phyloP scores from a whole-genome alignment of 768 basidiomycete genomes.

The Phlebiopsis gigantea region DNA sequence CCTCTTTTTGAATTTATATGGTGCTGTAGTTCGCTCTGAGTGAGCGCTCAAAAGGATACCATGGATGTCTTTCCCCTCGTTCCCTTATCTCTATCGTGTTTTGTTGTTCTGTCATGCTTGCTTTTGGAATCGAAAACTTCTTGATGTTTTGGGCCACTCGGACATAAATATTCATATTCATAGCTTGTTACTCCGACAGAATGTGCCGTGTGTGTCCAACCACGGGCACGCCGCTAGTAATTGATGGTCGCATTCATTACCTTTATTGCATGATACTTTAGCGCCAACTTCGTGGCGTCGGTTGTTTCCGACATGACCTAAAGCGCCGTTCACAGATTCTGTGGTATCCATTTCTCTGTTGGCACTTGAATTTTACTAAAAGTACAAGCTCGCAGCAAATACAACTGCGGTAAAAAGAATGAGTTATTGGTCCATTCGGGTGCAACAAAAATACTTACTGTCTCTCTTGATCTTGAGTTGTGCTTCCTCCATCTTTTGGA shows the following conservation, averaged over 20 bases:
- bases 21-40: background rate
- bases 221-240: no score
- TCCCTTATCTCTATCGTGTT: background rate
- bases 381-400: conserved; percentile 85
- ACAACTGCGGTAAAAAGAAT: conserved; percentile 49
- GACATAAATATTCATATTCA: background rate
- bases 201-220: no score
- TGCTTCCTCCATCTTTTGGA: conserved; percentile 97
- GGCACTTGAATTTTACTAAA: conserved; percentile 35
- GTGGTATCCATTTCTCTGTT: background rate
- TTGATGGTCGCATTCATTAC: no score
- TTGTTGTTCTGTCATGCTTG: conserved; percentile 5
- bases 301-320: no score
- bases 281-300: no score
- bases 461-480: conserved; percentile 94
- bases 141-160: background rate
- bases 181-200: no score
- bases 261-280: no score
- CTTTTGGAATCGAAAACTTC: background rate
- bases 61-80: background rate
- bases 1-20: no score
- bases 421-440: no score
- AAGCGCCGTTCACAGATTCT: no score
- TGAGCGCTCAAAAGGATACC: conserved; percentile 3
- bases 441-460: conserved; percentile 72